These are phyloP conservation scores for Vaccinium corymbosum DNA, from an alignment of 148 eudicot species.

Conservation along the genomic window DNA sequence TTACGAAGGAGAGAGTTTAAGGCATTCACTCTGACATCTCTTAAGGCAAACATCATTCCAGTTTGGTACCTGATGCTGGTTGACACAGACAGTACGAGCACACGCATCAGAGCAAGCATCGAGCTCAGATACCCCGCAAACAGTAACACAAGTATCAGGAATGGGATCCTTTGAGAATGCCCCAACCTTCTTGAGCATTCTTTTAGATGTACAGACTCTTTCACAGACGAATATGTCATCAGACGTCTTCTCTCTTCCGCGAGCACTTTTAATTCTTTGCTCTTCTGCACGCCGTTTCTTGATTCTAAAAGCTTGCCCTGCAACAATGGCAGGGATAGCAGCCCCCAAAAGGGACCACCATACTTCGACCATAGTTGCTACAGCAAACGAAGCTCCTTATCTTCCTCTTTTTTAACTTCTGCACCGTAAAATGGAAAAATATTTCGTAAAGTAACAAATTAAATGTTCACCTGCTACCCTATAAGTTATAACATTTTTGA, in stretches of 20 bases:
- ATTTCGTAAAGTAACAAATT: not conserved
- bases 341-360: slow-evolving; percentile 66
- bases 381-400: not conserved
- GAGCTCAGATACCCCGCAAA: slow-evolving; percentile 61
- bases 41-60: slow-evolving; percentile 63
- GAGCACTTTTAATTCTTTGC: slow-evolving; percentile 48
- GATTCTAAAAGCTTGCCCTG: slow-evolving; percentile 53
- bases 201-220: slow-evolving; percentile 62
- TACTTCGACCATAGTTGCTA: slow-evolving; percentile 48
- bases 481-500: not conserved
- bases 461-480: not conserved
- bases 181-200: slow-evolving; percentile 66
- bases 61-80: slow-evolving; percentile 67
- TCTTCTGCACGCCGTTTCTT: slow-evolving; percentile 60
- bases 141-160: slow-evolving; percentile 64
- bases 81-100: slow-evolving; percentile 61
- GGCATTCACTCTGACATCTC: slow-evolving; percentile 62
- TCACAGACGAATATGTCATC: slow-evolving; percentile 67
- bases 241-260: slow-evolving; percentile 50
- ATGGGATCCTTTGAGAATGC: slow-evolving; percentile 64
- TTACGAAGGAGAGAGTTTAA: slow-evolving; percentile 46
- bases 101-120: slow-evolving; percentile 68
- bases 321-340: slow-evolving; percentile 53
- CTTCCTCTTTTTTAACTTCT: slow-evolving; percentile 8
- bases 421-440: not conserved